Percentiles rank a stretch among this genome's conserved stretches.
Conservation (phyloP, 768 basidiomycete genomes). For the Asterophora lycoperdoides region DNA sequence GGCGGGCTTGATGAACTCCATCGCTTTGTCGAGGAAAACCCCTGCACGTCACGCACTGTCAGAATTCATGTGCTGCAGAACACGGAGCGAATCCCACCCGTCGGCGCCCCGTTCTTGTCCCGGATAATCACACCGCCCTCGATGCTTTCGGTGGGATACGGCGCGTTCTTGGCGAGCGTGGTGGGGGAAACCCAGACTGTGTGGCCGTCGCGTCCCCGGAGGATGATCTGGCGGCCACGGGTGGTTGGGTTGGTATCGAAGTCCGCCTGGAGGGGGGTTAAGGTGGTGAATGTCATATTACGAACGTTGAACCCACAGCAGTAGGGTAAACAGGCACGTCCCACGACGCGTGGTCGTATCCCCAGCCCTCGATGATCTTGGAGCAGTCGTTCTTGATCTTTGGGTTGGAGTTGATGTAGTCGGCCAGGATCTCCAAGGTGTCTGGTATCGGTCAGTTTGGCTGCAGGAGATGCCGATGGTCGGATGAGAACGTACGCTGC, state of each 20-base stretch:
- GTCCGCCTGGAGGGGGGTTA: conserved; percentile 38
- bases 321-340: conserved; percentile 45
- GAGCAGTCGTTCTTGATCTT: conserved; percentile 39
- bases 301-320: conserved; percentile 35
- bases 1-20: conserved; percentile 50
- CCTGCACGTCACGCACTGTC: too few relatives aligned
- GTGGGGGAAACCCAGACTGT: conserved; percentile 64
- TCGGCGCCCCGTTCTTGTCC: conserved; percentile 50
- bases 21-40: conserved; percentile 70
- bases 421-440: conserved; percentile 43
- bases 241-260: conserved; percentile 55
- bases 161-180: conserved; percentile 42
- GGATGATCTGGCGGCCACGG: conserved; percentile 50
- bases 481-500: conserved; percentile 30
- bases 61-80: too few relatives aligned
- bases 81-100: conserved; percentile 32
- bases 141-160: conserved; percentile 43
- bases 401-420: conserved; percentile 42
- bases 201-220: conserved; percentile 69
- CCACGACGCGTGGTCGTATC: conserved; percentile 77
- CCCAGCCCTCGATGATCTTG: conserved; percentile 59
- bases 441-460: conserved; percentile 26
- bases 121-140: conserved; percentile 66
- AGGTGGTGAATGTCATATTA: background rate
- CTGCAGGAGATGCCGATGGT: background rate